phyloP scores from a whole-genome alignment of 1,139 yeast species.

The Yamadazyma atmosphaerica region DNA sequence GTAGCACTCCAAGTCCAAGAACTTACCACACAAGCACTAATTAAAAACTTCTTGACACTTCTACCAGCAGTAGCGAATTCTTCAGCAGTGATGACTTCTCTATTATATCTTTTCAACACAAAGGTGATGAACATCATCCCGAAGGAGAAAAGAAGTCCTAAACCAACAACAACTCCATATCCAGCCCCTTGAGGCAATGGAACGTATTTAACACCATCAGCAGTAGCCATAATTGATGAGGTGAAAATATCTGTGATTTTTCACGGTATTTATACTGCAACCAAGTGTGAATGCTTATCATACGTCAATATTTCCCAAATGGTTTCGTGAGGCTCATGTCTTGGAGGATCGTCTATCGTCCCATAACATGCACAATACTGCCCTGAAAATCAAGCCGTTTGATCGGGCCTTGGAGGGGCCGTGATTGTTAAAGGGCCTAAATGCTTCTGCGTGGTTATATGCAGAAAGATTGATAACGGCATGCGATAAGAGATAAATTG shows the following conservation, averaged over 20 bases:
- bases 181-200: constrained; percentile 74
- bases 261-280: not conserved
- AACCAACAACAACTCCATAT: constrained; percentile 87
- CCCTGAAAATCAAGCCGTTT: too few species aligned
- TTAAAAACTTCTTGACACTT: constrained; percentile 75
- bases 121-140: constrained; percentile 78
- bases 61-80: constrained; percentile 89
- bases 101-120: constrained; percentile 70
- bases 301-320: not conserved
- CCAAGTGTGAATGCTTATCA: too few species aligned
- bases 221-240: not conserved
- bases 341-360: not conserved
- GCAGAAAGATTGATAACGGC: too few species aligned
- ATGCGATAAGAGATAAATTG: too few species aligned
- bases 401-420: not conserved
- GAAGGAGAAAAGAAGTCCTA: constrained; percentile 77
- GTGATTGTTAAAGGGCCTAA: not conserved
- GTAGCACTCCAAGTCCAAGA: constrained; percentile 98
- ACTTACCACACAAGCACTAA: constrained; percentile 84
- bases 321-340: not conserved
- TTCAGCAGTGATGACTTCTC: constrained; percentile 83
- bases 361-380: not conserved
- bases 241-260: too few species aligned
- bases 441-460: too few species aligned
- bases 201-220: constrained; percentile 3